Evolutionary conservation across 2,329 filamentous ascomycete species (phyloP).

Genomic region (Alternaria tenuissima): DNA sequence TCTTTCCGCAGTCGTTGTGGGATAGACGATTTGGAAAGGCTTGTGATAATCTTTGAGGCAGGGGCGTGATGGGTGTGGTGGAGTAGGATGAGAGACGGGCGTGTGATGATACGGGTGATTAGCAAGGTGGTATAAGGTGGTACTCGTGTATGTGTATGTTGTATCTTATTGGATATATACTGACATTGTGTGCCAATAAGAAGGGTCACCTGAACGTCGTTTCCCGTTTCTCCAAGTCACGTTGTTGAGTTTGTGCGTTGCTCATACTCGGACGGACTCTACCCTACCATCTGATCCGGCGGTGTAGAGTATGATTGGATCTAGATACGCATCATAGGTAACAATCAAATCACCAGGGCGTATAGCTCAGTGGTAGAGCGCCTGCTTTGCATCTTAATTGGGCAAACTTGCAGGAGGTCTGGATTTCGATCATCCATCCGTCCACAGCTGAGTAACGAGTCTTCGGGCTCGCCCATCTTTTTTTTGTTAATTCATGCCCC

Average conservation of each 20-base stretch:
- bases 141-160: background rate
- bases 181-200: background rate
- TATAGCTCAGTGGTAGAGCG: too few species aligned
- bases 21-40: conserved; percentile 41
- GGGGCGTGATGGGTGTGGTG: background rate
- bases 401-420: too few species aligned
- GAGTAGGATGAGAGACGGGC: background rate
- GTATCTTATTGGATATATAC: background rate
- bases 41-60: conserved; percentile 31
- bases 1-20: conserved; percentile 56
- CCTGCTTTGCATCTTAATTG: too few species aligned
- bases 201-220: background rate
- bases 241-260: background rate
- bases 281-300: background rate
- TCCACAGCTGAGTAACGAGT: too few species aligned
- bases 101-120: background rate
- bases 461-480: too few species aligned
- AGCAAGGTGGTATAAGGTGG: background rate
- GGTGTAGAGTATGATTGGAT: background rate
- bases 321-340: background rate
- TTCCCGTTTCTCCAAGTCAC: background rate
- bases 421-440: too few species aligned
- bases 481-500: too few species aligned
- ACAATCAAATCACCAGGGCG: too few species aligned
- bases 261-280: background rate